phyloP scores from a whole-genome alignment of 257 asterid species.

The Lithospermum erythrorhizon region DNA sequence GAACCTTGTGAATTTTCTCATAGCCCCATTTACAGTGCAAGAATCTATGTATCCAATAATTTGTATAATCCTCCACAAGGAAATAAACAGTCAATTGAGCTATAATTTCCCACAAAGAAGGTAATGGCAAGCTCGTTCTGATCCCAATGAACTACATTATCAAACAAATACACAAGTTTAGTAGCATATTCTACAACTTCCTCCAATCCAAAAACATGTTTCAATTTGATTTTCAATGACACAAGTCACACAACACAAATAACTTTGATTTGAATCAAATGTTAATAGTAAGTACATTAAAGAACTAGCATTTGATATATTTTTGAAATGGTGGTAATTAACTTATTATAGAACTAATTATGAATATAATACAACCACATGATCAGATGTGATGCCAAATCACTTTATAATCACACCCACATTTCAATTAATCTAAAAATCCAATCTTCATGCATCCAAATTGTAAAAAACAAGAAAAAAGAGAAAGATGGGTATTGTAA shows the following conservation, averaged over 20 bases:
- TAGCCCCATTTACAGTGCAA: slow-evolving; percentile 95
- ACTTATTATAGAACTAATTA: neutral
- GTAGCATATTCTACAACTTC: no score
- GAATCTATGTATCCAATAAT: slow-evolving; percentile 92
- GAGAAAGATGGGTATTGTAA: no score
- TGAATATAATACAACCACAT: slow-evolving; percentile 1
- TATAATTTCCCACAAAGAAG: slow-evolving; percentile 64
- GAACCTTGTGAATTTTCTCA: slow-evolving; percentile 93
- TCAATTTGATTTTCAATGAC: no score
- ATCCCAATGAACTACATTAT: slow-evolving; percentile 61
- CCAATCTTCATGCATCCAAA: slow-evolving; percentile 2
- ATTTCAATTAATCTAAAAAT: neutral
- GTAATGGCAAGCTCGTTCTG: slow-evolving; percentile 84
- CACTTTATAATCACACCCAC: neutral
- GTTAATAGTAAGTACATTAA: no score
- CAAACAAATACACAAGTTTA: slow-evolving; percentile 1
- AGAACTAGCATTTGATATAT: no score
- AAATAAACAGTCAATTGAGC: slow-evolving; percentile 69
- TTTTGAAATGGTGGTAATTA: no score
- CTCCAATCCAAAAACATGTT: no score
- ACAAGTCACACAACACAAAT: no score
- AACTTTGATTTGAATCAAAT: no score
- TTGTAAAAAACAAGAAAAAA: no score
- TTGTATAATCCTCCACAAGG: slow-evolving; percentile 77
- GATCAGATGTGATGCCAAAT: neutral